phyloP scores from a whole-genome alignment of 208 protist species.

The Wallacemonas sp. region DNA sequence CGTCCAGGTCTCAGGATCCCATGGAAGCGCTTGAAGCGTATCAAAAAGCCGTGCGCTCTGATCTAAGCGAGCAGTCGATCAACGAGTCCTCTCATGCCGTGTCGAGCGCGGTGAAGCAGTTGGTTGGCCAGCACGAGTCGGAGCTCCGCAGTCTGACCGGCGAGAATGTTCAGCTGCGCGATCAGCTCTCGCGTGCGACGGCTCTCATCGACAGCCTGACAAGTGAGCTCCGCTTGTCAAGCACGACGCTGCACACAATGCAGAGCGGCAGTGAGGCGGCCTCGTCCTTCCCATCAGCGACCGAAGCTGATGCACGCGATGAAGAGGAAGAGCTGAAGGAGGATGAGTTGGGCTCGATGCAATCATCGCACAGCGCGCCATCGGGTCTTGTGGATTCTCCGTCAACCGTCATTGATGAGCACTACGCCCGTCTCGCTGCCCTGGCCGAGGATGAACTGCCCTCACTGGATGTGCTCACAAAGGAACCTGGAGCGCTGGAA shows the following conservation, averaged over 20 bases:
- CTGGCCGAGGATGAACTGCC: not conserved
- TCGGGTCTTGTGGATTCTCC: too few species aligned
- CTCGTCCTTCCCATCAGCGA: too few species aligned
- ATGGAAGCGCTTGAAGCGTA: constrained; percentile 23
- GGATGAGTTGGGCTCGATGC: too few species aligned
- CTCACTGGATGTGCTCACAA: not conserved
- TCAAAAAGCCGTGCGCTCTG: constrained; percentile 17
- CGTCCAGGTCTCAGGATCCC: not conserved
- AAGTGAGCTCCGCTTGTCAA: not conserved
- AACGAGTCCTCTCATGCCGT: constrained; percentile 25
- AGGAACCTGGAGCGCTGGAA: constrained; percentile 4
- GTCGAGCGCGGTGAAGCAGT: constrained; percentile 19
- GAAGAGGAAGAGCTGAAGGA: too few species aligned
- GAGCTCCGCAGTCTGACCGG: constrained; percentile 23
- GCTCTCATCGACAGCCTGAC: constrained; percentile 32
- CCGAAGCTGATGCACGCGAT: too few species aligned
- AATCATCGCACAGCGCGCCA: too few species aligned
- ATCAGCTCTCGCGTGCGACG: constrained; percentile 25
- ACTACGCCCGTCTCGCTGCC: not conserved
- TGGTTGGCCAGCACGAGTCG: constrained; percentile 25
- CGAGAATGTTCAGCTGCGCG: constrained; percentile 30
- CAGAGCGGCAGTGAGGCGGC: not conserved
- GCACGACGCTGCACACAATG: constrained; percentile 6
- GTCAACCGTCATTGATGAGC: not conserved
- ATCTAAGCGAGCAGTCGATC: constrained; percentile 21